Percentiles rank a stretch among this genome's conserved stretches.
Conservation (phyloP, 306 rosid species). For the Quillaja saponaria region DNA sequence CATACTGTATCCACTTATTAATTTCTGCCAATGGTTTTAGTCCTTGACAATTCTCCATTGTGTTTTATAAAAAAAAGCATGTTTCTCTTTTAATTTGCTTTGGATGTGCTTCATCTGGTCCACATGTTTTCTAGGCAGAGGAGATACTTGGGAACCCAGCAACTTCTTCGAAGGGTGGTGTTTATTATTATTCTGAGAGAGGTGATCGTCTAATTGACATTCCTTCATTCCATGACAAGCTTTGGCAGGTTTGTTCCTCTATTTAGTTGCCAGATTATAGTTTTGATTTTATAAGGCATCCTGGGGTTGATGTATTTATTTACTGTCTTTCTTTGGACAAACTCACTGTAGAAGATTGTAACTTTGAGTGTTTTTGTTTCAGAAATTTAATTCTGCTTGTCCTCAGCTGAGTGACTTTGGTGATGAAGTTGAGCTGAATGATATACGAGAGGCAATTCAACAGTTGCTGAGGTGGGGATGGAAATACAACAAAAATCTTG, state of each 20-base stretch:
- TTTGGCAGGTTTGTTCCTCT: slow-evolving; percentile 80
- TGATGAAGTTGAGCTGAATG: slow-evolving; percentile 70
- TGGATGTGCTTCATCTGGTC: slow-evolving; percentile 17
- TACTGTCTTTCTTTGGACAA: slow-evolving; percentile 14
- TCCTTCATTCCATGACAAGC: slow-evolving; percentile 75
- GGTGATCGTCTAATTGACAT: slow-evolving; percentile 92
- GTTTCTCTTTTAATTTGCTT: slow-evolving; percentile 7
- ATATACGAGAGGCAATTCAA: slow-evolving; percentile 73
- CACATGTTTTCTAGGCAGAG: slow-evolving; percentile 55
- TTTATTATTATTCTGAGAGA: slow-evolving; percentile 91
- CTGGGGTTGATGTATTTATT: slow-evolving; percentile 7
- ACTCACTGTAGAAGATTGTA: slow-evolving; percentile 20
- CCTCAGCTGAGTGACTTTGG: slow-evolving; percentile 63
- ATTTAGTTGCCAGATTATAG: slow-evolving; percentile 17
- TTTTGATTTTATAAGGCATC: slow-evolving; percentile 12
- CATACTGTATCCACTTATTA: no score
- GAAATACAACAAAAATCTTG: slow-evolving; percentile 94
- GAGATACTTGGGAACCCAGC: slow-evolving; percentile 74
- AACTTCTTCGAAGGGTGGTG: slow-evolving; percentile 79
- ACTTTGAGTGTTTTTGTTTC: slow-evolving; percentile 34
- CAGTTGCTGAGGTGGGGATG: slow-evolving; percentile 97
- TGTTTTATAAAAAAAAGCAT: neutral
- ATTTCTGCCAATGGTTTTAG: slow-evolving; percentile 13
- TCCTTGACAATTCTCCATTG: slow-evolving; percentile 9
- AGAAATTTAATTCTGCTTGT: slow-evolving; percentile 72